Conservation (phyloP, 2,329 filamentous ascomycete genomes). For the Aspergillus glaucus region DNA sequence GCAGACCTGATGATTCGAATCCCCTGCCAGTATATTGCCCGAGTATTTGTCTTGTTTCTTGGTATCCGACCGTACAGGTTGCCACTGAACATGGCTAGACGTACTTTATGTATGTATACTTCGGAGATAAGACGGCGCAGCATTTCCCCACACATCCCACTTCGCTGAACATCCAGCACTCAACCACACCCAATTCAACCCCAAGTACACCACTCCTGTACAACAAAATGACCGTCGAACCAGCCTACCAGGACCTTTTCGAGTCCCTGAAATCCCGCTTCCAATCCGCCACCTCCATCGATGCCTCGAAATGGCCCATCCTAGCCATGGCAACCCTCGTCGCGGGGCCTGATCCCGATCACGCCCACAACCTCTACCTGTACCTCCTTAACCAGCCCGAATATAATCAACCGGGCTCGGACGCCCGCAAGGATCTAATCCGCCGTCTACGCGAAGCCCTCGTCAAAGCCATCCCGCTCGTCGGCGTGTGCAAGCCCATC, state of each 20-base stretch:
- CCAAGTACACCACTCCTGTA: no score
- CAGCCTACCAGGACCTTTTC: constrained; percentile 19
- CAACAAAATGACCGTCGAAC: neutral
- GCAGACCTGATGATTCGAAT: no score
- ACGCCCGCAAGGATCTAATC: constrained; percentile 27
- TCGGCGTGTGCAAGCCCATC: constrained; percentile 58
- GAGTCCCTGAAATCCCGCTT: constrained; percentile 23
- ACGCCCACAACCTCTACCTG: constrained; percentile 50
- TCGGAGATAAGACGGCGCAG: no score
- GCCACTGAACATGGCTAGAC: no score
- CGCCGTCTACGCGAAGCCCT: constrained; percentile 49
- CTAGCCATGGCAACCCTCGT: constrained; percentile 40
- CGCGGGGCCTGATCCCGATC: constrained; percentile 47
- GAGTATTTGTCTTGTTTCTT: no score
- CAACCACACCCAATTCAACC: no score
- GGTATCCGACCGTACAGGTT: no score
- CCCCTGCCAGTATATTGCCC: no score
- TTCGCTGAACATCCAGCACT: no score
- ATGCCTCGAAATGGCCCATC: constrained; percentile 27
- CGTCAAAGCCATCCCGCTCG: constrained; percentile 52
- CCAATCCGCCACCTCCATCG: constrained; percentile 16
- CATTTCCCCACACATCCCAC: no score
- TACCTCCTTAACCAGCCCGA: constrained; percentile 49
- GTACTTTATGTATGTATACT: no score
- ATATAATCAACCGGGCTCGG: constrained; percentile 16